A percentile compares a stretch with the other conserved stretches of the same genome.
phyloP scores from a whole-genome alignment of 2,329 filamentous ascomycete species.

The Xylaria sp. region DNA sequence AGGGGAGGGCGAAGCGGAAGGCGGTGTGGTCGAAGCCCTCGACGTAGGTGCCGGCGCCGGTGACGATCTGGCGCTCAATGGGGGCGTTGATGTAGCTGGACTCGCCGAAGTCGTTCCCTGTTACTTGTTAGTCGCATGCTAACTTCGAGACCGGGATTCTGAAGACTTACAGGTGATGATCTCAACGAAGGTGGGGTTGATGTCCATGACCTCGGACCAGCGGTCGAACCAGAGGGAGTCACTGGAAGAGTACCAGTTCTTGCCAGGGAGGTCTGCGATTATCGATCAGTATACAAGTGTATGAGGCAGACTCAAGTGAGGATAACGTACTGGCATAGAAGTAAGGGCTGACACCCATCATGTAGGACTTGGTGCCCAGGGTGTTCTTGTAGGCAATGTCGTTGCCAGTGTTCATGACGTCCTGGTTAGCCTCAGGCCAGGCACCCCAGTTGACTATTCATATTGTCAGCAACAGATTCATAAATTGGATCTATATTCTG shows the following conservation, averaged over 20 bases:
- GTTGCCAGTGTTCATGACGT: slow-evolving; percentile 35
- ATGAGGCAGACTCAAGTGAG: not conserved
- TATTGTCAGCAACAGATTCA: slow-evolving; percentile 14
- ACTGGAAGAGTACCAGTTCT: slow-evolving; percentile 51
- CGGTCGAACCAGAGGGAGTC: slow-evolving; percentile 51
- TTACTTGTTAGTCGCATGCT: slow-evolving; percentile 7
- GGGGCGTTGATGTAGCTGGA: slow-evolving; percentile 51
- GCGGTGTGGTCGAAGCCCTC: slow-evolving; percentile 43
- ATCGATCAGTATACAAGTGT: slow-evolving; percentile 2
- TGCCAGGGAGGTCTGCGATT: slow-evolving; percentile 39
- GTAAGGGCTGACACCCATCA: slow-evolving; percentile 42
- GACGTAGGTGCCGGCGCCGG: slow-evolving; percentile 45
- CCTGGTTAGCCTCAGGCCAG: slow-evolving; percentile 41
- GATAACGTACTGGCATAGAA: slow-evolving; percentile 35
- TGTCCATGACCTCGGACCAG: slow-evolving; percentile 47
- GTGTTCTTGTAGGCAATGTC: slow-evolving; percentile 37
- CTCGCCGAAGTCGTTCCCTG: slow-evolving; percentile 56
- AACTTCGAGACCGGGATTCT: not conserved
- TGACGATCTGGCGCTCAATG: slow-evolving; percentile 38
- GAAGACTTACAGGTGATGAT: slow-evolving; percentile 45
- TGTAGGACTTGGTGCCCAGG: slow-evolving; percentile 42
- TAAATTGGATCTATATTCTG: too few relatives aligned
- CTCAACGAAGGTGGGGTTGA: slow-evolving; percentile 48
- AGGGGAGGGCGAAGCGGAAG: slow-evolving; percentile 45
- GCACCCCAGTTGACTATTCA: slow-evolving; percentile 45